Base-by-base conservation (phyloP, 768 basidiomycete genomes). In the Suillus sp. region DNA sequence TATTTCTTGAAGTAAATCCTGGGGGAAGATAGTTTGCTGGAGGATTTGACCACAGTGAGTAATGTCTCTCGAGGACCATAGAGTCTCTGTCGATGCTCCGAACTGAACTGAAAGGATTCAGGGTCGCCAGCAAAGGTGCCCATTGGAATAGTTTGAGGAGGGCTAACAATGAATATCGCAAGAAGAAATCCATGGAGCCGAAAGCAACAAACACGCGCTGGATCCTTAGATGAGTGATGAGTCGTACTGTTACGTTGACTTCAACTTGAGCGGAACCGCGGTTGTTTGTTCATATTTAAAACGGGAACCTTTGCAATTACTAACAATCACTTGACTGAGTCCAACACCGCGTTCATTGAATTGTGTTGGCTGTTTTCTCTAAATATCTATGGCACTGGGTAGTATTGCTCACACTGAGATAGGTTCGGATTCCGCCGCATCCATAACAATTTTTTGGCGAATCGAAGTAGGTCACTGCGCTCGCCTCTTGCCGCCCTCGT, bases 91-190 rank as follows among this genome's bases (percentile, higher is more conserved):
- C 51, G 32, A 53, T 32, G 20, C 11, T n/a, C 51, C 10, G 6
- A 30, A 34, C 13, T 13, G 32, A 34, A 34, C 11, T n/a, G 51
- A 53, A n/a, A n/a, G 51, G 32, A 34, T 53, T 32, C 11, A 53
- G 51, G 20, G 51, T 55, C 14, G 14, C 54, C 8, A 35, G 54
- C 6, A 55, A 37, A 22, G 34, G 34, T 16, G 14, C n/a, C 54
- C 34, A 55, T 35, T 55, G 54, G 7, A 55, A 55, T 55, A 53
- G 51, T 53, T 53, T 53, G 51, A 53, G 51, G 34, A 53, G 54
- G n/a, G 34, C 14, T 22, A 55, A 25, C 14, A 35, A 14, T 1
- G 20, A 32, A 34, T 53, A 34, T 53, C 32, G 54, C 54, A 55
- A 35, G n/a, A 55, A 37, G 34, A 55, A 54, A 34, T n/a, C 7